Percentiles rank a stretch among this genome's conserved stretches.
These are phyloP conservation scores for Wallacemonas sp. DNA, from an alignment of 208 protist species.

Conservation along the genomic window DNA sequence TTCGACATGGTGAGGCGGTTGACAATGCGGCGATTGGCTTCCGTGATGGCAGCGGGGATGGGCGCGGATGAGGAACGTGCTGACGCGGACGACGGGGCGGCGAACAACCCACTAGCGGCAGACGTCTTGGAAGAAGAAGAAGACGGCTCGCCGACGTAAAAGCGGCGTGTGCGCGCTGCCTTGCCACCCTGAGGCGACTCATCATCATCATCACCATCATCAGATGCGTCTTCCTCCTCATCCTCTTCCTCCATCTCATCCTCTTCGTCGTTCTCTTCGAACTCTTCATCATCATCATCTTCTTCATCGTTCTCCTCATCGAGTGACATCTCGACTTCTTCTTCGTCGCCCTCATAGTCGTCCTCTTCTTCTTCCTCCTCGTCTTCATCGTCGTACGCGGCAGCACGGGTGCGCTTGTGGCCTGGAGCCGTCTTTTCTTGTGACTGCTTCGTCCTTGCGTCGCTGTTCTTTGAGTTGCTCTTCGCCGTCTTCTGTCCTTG, in stretches of 20 bases:
- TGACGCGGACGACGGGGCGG: not conserved
- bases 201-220: not conserved
- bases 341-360: conserved; percentile 5
- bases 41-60: conserved; percentile 24
- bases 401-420: not conserved
- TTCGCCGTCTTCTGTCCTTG: not conserved
- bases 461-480: no score
- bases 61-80: not conserved
- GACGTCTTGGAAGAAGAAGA: no score
- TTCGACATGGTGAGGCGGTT: conserved; percentile 84
- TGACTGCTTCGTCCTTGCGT: no score
- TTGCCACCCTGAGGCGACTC: no score
- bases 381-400: not conserved
- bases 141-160: conserved; percentile 11
- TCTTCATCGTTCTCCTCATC: conserved; percentile 9
- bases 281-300: not conserved
- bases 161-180: not conserved
- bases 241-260: conserved; percentile 8
- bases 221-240: conserved; percentile 11
- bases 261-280: conserved; percentile 1
- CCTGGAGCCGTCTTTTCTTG: no score
- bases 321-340: not conserved
- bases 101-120: not conserved
- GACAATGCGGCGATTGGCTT: conserved; percentile 47
- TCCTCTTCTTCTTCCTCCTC: no score